phyloP scores from a whole-genome alignment of 495 filamentous ascomycete genomes.

The Xylaria flabelliformis region DNA sequence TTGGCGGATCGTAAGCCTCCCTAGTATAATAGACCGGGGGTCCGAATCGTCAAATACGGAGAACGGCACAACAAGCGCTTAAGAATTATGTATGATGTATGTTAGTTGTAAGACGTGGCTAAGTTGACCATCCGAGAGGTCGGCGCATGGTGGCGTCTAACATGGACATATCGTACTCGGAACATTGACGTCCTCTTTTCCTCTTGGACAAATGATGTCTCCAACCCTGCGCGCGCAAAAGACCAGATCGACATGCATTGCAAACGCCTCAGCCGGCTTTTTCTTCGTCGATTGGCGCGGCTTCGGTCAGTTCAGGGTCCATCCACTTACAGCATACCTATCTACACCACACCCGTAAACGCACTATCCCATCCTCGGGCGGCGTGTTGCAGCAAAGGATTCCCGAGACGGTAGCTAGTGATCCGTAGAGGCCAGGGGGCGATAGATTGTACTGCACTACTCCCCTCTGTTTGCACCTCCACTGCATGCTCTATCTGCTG shows the following conservation, averaged over 20 bases:
- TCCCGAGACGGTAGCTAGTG: conserved; percentile 25
- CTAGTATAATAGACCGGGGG: not conserved
- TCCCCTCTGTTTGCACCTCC: not conserved
- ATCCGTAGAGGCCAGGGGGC: conserved; percentile 12
- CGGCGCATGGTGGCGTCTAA: not conserved
- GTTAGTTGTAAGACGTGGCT: not conserved
- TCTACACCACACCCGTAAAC: not conserved
- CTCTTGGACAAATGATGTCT: not conserved
- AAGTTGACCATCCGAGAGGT: not conserved
- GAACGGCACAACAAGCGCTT: conserved; percentile 12
- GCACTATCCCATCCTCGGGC: conserved; percentile 4
- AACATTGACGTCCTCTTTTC: not conserved
- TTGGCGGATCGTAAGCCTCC: not conserved
- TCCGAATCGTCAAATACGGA: conserved; percentile 16
- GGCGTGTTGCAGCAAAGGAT: conserved; percentile 27
- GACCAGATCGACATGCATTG: conserved; percentile 17
- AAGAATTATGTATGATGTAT: not conserved
- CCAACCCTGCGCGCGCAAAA: conserved; percentile 8
- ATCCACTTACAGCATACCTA: conserved; percentile 10
- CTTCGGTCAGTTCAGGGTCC: conserved; percentile 21
- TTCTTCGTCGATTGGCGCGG: conserved; percentile 7
- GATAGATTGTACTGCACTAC: not conserved
- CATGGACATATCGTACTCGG: conserved; percentile 3
- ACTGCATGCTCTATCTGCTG: not conserved
- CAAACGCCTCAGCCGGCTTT: conserved; percentile 19